Percentiles rank a stretch among this genome's conserved stretches.
Conservation (phyloP, 108 stramenopile species). For the Stephanodiscus triporus region DNA sequence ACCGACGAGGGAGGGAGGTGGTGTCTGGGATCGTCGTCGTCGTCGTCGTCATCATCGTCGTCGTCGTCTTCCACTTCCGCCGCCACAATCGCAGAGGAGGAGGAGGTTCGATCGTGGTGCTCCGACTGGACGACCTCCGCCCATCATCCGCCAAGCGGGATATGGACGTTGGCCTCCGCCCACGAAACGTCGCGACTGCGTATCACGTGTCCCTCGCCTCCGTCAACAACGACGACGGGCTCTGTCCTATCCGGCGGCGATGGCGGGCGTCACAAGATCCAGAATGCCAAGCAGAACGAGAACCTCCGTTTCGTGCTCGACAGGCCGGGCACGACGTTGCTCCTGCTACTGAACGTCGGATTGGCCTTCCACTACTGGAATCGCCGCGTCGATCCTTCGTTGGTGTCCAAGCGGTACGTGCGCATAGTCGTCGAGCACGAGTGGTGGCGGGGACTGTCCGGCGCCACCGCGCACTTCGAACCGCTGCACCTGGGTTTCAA, state of each 20-base stretch:
- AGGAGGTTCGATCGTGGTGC: slow-evolving; percentile 24
- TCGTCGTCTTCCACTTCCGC: too few relatives aligned
- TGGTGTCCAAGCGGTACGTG: slow-evolving; percentile 53
- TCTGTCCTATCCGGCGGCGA: not conserved
- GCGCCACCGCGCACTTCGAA: slow-evolving; percentile 84
- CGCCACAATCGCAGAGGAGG: not conserved
- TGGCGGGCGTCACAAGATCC: slow-evolving; percentile 27
- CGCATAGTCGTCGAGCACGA: slow-evolving; percentile 54
- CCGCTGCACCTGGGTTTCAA: slow-evolving; percentile 81
- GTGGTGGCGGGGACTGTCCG: slow-evolving; percentile 66
- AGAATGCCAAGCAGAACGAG: slow-evolving; percentile 35
- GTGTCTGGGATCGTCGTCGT: slow-evolving; percentile 20
- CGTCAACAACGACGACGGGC: slow-evolving; percentile 3
- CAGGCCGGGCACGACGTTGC: slow-evolving; percentile 52
- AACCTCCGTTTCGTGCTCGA: slow-evolving; percentile 43
- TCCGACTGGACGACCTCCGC: too few relatives aligned
- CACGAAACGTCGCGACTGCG: slow-evolving; percentile 6
- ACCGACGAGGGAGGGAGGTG: slow-evolving; percentile 12
- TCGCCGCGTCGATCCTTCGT: slow-evolving; percentile 45
- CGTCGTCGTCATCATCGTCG: too few relatives aligned
- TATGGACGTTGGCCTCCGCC: slow-evolving; percentile 1
- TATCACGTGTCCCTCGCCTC: slow-evolving; percentile 28
- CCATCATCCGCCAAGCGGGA: slow-evolving; percentile 37
- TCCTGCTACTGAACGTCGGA: slow-evolving; percentile 55
- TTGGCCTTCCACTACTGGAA: slow-evolving; percentile 79